These are phyloP conservation scores for Boletus pseudo-olivaceus DNA, from an alignment of 768 basidiomycete genomes.

Conservation along the genomic window DNA sequence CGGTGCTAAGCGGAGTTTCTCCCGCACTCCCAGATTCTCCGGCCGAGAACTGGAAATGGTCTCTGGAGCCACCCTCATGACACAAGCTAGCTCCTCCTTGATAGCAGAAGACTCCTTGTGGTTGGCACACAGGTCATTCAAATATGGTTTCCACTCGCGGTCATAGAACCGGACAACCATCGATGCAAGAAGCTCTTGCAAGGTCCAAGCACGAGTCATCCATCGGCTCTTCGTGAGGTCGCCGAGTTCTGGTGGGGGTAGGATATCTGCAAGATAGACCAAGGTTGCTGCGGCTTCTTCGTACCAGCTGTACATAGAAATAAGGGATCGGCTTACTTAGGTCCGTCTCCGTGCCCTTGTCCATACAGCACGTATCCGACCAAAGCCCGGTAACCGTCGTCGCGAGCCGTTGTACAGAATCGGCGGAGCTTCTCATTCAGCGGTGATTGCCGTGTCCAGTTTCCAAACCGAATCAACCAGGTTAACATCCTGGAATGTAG, in stretches of 20 bases:
- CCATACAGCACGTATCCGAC: background rate
- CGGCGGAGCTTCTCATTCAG: background rate
- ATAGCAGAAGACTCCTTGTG: background rate
- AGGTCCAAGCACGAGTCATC: background rate
- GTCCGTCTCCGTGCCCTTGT: background rate
- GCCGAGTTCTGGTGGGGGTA: no score
- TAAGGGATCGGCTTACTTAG: background rate
- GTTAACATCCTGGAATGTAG: background rate
- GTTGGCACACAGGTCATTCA: background rate
- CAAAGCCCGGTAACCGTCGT: background rate
- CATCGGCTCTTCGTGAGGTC: background rate
- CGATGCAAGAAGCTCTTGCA: background rate
- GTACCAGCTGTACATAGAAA: background rate
- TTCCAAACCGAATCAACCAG: background rate
- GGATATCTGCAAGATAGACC: background rate
- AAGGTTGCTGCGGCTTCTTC: background rate
- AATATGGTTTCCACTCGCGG: background rate
- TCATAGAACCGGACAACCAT: background rate
- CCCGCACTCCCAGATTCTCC: background rate
- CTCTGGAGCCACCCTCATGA: background rate
- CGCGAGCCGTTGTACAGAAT: background rate
- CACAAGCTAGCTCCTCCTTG: background rate
- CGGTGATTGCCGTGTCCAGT: background rate
- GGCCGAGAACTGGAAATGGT: background rate
- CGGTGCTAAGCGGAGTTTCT: background rate